These are phyloP conservation scores for Mycena floridula DNA, from an alignment of 768 basidiomycete genomes.

Conservation along the genomic window DNA sequence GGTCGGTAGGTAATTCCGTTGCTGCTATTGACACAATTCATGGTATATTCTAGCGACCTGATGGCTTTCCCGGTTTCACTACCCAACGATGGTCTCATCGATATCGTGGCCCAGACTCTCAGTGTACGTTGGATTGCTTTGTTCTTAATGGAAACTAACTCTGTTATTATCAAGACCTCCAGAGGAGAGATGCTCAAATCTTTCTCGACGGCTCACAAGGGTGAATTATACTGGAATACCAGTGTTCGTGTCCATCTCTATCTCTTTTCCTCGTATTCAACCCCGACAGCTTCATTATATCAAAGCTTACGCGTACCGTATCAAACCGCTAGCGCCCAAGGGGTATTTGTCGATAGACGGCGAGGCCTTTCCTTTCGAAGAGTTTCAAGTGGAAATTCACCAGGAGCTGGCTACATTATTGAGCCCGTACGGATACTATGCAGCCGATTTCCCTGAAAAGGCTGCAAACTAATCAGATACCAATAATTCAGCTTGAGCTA, in stretches of 20 bases:
- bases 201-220: constrained; percentile 57
- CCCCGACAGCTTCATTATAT: constrained; percentile 54
- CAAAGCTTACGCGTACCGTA: constrained; percentile 69
- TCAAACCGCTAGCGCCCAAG: constrained; percentile 49
- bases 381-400: constrained; percentile 75
- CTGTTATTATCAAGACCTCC: constrained; percentile 28
- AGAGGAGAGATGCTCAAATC: constrained; percentile 45
- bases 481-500: too few relatives aligned
- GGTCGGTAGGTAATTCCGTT: constrained; percentile 37
- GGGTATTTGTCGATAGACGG: constrained; percentile 73
- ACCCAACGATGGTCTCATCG: constrained; percentile 75
- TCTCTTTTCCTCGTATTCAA: constrained; percentile 8
- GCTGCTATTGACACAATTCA: background rate
- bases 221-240: constrained; percentile 55
- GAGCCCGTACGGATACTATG: constrained; percentile 58
- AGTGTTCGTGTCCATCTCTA: constrained; percentile 34
- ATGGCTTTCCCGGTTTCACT: constrained; percentile 83
- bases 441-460: constrained; percentile 51
- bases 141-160: background rate
- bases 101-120: constrained; percentile 64
- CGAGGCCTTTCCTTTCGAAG: constrained; percentile 66
- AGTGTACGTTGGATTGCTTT: constrained; percentile 27
- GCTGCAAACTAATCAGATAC: too few relatives aligned
- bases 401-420: constrained; percentile 58
- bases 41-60: constrained; percentile 42